phyloP scores from a whole-genome alignment of 176 grass and related monocot genomes.

The Oryza meyeriana region DNA sequence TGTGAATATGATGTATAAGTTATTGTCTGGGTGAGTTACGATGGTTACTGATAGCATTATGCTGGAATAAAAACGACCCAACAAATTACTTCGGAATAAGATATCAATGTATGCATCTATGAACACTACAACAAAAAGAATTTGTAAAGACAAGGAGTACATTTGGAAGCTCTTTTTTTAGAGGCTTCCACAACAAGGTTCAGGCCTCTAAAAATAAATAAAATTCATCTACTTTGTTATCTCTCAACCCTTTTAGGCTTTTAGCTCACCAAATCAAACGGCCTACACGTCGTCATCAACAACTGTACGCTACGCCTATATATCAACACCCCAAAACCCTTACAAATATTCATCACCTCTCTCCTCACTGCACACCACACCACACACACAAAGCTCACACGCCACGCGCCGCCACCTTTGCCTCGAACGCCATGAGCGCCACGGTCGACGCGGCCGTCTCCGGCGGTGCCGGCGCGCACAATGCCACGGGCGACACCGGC shows the following conservation, averaged over 20 bases:
- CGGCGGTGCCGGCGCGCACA: not conserved
- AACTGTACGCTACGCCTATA: constrained; percentile 33
- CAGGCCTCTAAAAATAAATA: not conserved
- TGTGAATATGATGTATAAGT: no score
- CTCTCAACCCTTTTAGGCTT: not conserved
- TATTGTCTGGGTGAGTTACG: not conserved
- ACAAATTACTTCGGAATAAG: not conserved
- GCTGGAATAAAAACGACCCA: not conserved
- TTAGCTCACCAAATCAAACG: constrained; percentile 85
- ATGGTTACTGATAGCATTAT: not conserved
- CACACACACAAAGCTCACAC: not conserved
- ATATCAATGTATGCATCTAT: not conserved
- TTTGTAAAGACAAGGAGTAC: not conserved
- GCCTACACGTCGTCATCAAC: not conserved
- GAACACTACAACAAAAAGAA: no score
- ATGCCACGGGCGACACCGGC: not conserved
- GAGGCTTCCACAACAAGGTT: not conserved
- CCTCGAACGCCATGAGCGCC: constrained; percentile 20
- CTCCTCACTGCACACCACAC: not conserved
- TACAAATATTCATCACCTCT: not conserved
- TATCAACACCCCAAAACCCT: constrained; percentile 12
- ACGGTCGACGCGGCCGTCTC: constrained; percentile 7
- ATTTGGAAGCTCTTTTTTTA: not conserved
- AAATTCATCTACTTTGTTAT: constrained; percentile 1
- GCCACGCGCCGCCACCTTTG: not conserved